Base-by-base conservation (phyloP, 495 filamentous ascomycete species). In the Aspergillus campestris region DNA sequence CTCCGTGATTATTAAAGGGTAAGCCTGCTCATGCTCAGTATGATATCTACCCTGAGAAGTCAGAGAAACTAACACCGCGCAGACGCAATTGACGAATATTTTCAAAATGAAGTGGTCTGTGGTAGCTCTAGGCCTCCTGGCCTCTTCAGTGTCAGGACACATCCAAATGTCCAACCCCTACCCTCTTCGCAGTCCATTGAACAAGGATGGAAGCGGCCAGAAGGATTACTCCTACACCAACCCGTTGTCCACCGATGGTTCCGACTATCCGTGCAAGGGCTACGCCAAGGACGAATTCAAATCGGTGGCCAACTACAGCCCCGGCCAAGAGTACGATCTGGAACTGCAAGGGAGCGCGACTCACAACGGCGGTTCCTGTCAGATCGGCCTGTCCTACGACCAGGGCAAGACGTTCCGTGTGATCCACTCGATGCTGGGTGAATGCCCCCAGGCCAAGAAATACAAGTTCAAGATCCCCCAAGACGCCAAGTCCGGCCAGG, bases 331-430 rank as follows among this genome's bases (percentile, higher is more conserved):
- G 8, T 75, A 77, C 39, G 58, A 56, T 7, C 51, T 78, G 45
- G 49, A 63, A 34, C 44, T 73, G 11, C 41, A 58, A 15, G 70
- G 70, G 9, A 69, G 66, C 38, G 90, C 89, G 0, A 79, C 80
- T 7, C 90, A 96, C 60, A 83, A 82, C 34, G 89, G 90, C 34
- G 90, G 90, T 5, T 89, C 85, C 5, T 95, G 89, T 65, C 90
- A 96, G 57, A 62, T 96, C 37, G 77, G 81, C 4, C 72, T 95
- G 55, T 89, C 89, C 11, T 86, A 87, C 55, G 88, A 94, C 55
- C 70, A 69, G 46, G 67, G 73, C 48, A 77, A 80, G 48, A 71
- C 68, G 0, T 94, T 80, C 71, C 80, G 86, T 60, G 89, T 94
- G 50, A 86, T 92, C 54, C 78, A 91, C 54, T 87, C 83, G 3